These are phyloP conservation scores for Papiliotrema flavescens DNA, from an alignment of 1,284 basidiomycete genomes.

Conservation along the genomic window DNA sequence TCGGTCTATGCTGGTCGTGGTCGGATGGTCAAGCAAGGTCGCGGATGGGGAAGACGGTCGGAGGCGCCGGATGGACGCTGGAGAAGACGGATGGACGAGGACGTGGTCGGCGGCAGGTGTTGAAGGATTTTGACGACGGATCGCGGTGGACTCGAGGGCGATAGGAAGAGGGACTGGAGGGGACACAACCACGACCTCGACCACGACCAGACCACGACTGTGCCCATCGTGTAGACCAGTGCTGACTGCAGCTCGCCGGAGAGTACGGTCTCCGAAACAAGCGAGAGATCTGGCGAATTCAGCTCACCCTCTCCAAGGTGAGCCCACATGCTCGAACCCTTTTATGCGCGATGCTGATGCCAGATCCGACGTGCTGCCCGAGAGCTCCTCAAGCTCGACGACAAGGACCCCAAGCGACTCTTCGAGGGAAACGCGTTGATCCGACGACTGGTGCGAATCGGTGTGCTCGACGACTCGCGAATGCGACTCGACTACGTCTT, in stretches of 20 bases:
- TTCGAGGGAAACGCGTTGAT: constrained; percentile 99
- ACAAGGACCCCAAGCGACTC: constrained; percentile 99
- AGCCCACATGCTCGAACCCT: constrained; percentile 2
- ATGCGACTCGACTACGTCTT: constrained; percentile 99
- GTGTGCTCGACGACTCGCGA: constrained; percentile 97
- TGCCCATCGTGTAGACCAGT: background rate
- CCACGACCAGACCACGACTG: background rate
- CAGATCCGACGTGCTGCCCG: constrained; percentile 98
- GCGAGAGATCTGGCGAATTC: constrained; percentile 99
- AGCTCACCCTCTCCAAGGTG: constrained; percentile 88
- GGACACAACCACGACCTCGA: too few species aligned
- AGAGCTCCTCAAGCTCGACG: constrained; percentile 99
- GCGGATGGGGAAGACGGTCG: background rate
- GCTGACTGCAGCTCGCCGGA: constrained; percentile 74
- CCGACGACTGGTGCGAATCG: constrained; percentile 97
- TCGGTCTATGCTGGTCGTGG: background rate
- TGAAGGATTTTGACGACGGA: background rate
- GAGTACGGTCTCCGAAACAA: constrained; percentile 99
- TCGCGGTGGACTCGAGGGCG: too few species aligned
- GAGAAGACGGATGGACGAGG: background rate
- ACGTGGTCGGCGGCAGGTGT: background rate
- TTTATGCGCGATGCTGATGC: background rate
- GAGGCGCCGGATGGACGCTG: background rate
- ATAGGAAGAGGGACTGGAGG: too few species aligned
- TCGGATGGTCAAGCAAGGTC: background rate